Base-by-base conservation (phyloP, 192 early-diverging fungal genomes). In the Backusella luteola region DNA sequence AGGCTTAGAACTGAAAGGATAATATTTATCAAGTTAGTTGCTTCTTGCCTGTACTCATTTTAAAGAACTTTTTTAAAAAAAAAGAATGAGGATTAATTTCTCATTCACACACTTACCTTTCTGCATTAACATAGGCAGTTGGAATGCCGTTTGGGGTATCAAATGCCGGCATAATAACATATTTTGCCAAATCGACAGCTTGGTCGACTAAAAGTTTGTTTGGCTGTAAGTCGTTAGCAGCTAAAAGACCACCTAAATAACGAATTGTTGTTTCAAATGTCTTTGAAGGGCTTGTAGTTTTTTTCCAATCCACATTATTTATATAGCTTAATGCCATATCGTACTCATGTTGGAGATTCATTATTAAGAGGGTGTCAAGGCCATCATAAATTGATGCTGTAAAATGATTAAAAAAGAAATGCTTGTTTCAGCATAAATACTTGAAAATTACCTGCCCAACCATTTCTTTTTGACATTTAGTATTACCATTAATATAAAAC, bases 211-310 rank as follows among this genome's bases (percentile, higher is more conserved):
- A 82, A 35, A 89, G 73, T n/a, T 69, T 63, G 67, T 97, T 93
- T 29, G 85, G 83, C 12, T 91, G 89, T 72, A 97, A 80, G 72
- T 97, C 94, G 73, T 96, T 93, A 3, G 95, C 93, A 34, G 90
- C 86, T 66, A 97, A 82, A 73, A 97, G 80, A 32, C 95, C 95
- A 34, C 92, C 95, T n/a, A 94, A 80, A 59, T 81, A 81, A 5
- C 95, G 89, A 66, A 97, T 97, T 74, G 90, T 84, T 38, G 92
- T 94, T 79, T 97, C 95, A 79, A 97, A 97, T 67, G 93, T 86
- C 46, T 86, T 90, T 36, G 90, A 85, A 12, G 76, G 83, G 19
- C 75, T 63, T 0, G 77, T 63, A 6, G 83, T 74, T 23, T 66
- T 77, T 14, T 21, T 77, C 79, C 94, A 92, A 69, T 90, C 73